Conservation (phyloP, 257 asterid genomes). For the Penstemon davidsonii region DNA sequence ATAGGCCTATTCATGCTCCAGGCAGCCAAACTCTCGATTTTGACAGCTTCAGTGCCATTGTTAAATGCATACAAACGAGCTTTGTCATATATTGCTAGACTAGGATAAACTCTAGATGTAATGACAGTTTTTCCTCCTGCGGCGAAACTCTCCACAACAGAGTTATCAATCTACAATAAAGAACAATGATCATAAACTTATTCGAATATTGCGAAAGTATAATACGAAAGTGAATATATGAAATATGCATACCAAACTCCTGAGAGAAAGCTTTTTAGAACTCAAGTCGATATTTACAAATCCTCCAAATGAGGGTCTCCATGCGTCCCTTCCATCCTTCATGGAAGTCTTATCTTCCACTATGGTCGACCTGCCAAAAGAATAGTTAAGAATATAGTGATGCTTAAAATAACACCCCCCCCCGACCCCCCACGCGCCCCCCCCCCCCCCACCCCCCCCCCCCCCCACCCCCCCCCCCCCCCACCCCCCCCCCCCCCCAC, state of each 20-base stretch:
- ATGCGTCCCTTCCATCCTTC: conserved; percentile 27
- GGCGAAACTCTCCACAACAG: conserved; percentile 53
- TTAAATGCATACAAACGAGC: conserved; percentile 43
- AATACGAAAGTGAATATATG: background rate
- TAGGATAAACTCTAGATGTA: conserved; percentile 51
- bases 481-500: too few relatives aligned
- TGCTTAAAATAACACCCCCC: background rate
- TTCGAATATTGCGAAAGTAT: background rate
- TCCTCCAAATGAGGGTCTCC: conserved; percentile 65
- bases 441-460: too few relatives aligned
- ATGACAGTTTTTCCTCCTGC: conserved; percentile 46
- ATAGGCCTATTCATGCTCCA: conserved; percentile 38
- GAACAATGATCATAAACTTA: background rate
- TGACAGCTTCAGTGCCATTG: conserved; percentile 46
- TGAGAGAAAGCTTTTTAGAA: conserved; percentile 57
- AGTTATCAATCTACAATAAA: conserved; percentile 43
- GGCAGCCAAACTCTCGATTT: conserved; percentile 35
- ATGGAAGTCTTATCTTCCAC: conserved; percentile 26
- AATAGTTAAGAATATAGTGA: background rate
- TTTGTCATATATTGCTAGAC: conserved; percentile 30
- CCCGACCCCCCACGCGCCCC: too few relatives aligned
- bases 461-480: too few relatives aligned
- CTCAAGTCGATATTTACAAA: conserved; percentile 55
- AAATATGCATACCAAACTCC: conserved; percentile 55
- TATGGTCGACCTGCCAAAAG: conserved; percentile 38